Evolutionary conservation across 306 rosid genomes (phyloP).

Genomic region (Vigna nakashimae): DNA sequence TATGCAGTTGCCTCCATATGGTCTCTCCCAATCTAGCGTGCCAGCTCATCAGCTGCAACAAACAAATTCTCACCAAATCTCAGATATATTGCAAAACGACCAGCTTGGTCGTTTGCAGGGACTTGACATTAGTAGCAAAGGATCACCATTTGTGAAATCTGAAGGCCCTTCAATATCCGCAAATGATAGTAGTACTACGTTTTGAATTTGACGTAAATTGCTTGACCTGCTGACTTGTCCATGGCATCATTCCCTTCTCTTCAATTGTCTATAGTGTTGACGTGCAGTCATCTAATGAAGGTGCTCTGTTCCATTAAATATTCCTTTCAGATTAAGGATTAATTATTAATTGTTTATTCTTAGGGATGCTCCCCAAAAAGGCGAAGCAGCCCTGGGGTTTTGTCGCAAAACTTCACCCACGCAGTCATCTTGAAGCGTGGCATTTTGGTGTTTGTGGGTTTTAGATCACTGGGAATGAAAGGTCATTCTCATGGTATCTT

Average conservation of each 20-base stretch:
- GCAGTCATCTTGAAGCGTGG: conserved; percentile 47
- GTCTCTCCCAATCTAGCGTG: conserved; percentile 58
- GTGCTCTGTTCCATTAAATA: conserved; percentile 52
- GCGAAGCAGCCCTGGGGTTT: conserved; percentile 59
- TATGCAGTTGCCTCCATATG: conserved; percentile 67
- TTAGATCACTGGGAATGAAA: conserved; percentile 60
- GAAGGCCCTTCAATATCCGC: conserved; percentile 90
- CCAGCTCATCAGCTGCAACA: conserved; percentile 68
- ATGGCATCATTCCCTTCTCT: conserved; percentile 50
- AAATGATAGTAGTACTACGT: conserved; percentile 87
- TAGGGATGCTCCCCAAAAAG: conserved; percentile 62
- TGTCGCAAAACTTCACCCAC: conserved; percentile 44
- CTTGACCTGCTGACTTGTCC: conserved; percentile 79
- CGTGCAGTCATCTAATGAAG: conserved; percentile 65
- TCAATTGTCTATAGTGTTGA: conserved; percentile 78
- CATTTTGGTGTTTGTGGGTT: conserved; percentile 58
- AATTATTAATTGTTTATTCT: conserved; percentile 70
- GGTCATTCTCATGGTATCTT: conserved; percentile 61
- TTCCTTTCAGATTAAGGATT: conserved; percentile 54
- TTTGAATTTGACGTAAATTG: conserved; percentile 67
- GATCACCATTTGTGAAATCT: conserved; percentile 69
- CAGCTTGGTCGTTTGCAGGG: conserved; percentile 90
- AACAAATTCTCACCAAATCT: conserved; percentile 64
- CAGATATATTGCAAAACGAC: conserved; percentile 81
- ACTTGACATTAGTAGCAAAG: conserved; percentile 84